Base-by-base conservation (phyloP, 345 rosid species). In the Turritis glabra region DNA sequence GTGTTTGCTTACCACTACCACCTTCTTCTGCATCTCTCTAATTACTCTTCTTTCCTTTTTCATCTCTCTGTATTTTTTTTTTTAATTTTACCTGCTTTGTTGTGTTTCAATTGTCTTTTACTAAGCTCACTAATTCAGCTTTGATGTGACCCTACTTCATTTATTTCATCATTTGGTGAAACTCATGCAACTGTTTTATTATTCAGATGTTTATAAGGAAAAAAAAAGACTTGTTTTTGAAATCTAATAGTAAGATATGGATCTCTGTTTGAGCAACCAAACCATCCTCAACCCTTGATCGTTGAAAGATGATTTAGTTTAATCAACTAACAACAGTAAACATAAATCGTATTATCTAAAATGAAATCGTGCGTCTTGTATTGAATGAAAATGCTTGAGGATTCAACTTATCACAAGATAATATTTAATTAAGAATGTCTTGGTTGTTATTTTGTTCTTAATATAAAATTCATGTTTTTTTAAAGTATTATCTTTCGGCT, bases 21-120 rank as follows among this genome's bases (percentile, higher is more conserved):
- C 18, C 51, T 46, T 74, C 59, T 56, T 66, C 67, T 74, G 18
- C 48, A 43, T 46, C 32, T 65, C 59, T 65, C 59, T 74, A 74
- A 48, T 74, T 37, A 74, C 78, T 37, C 40, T 37, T 48, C 12
- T 66, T 74, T 56, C 72, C 43, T 48, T 41, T 74, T 64, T 56
- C 65, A 54, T 55, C 65, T 55, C 77, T 64, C 13, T 1, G 2
- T 14, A 19, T 47, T 50, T 13, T 57, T 13, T 56, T 50, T 12
- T 55, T n/a, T n/a, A n/a, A 7, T 73, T 48, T 23, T 44, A 25
- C 12, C 73, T 74, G 61, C 2, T 67, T 75, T 60, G 67, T 67
- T 74, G 30, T 47, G 53, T 67, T 58, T 67, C 79, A 58, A 22
- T 50, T 67, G 69, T 60, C 69, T 33, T 68, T 69, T 61, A 61